Base-by-base conservation (phyloP, 371 early-diverging fungal species). In the Mucor racemosus region DNA sequence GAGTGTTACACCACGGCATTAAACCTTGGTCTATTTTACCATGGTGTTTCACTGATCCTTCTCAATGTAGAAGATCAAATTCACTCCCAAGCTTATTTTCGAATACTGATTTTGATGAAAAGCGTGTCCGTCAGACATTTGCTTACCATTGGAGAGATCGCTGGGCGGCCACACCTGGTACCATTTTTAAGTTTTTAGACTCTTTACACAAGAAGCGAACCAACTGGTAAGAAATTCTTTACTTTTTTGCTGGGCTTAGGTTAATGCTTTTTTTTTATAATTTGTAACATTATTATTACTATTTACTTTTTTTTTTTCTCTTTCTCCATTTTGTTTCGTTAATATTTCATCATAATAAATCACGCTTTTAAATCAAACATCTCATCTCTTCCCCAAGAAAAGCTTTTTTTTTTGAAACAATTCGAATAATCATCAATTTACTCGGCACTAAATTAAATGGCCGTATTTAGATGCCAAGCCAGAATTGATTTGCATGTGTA, bases 21-120 rank as follows among this genome's bases (percentile, higher is more conserved):
- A 48, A 71, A 39, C 83, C 85, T 31, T 85, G 83, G 79, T 65
- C 81, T 3, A 73, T 83, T 10, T 40, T 85, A 19, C 85, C 85
- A 19, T 85, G 85, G 85, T 78, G 78, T 40, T 76, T 73, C 46
- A 76, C 74, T 26, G 72, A 76, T 55, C 71, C 76, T 14, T 66
- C 71, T 13, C 64, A 68, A 15, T 78, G 78, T 46, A 67, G 56
- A 61, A 62, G 54, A 46, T 60, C 61, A 34, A 78, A 76, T 58
- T 73, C 76, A 14, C 39, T 78, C 19, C 78, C 78, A 10, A 74
- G 70, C 15, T 39, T 74, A 36, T 67, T 65, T 39, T 56, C 70
- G 15, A 62, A 75, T 26, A 9, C 62, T 31, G 46, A 75, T n/a
- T 72, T 77, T 59, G 67, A 74, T 62, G 38, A 62, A 54, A 64